These are phyloP conservation scores for Fagopyrum homotropicum DNA, from an alignment of 148 eudicot genomes.

Conservation along the genomic window DNA sequence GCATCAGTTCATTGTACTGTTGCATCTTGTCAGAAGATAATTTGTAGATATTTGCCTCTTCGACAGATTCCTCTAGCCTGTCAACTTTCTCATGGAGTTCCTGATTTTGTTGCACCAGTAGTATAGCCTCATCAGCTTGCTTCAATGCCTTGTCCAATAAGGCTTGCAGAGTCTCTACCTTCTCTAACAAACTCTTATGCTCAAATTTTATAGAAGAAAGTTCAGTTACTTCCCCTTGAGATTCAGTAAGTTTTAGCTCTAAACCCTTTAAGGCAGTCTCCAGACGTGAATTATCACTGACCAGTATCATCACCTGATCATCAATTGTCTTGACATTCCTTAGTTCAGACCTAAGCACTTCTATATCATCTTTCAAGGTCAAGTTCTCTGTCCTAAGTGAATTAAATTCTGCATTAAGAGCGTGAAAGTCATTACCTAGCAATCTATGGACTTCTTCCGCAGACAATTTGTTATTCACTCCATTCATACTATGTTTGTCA, in stretches of 20 bases:
- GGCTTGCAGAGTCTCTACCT: slow-evolving; percentile 57
- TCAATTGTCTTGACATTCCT: slow-evolving; percentile 47
- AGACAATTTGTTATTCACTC: slow-evolving; percentile 14
- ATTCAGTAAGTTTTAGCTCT: slow-evolving; percentile 52
- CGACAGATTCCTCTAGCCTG: slow-evolving; percentile 70
- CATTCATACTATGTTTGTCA: slow-evolving; percentile 18
- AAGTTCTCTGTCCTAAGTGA: slow-evolving; percentile 59
- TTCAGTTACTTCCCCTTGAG: slow-evolving; percentile 54
- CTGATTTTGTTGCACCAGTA: slow-evolving; percentile 73
- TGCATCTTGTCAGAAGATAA: slow-evolving; percentile 70
- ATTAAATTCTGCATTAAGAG: slow-evolving; percentile 53
- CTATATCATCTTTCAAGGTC: slow-evolving; percentile 51
- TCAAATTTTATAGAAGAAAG: slow-evolving; percentile 57
- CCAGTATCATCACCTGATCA: slow-evolving; percentile 50
- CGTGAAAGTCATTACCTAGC: slow-evolving; percentile 20
- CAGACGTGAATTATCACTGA: slow-evolving; percentile 49
- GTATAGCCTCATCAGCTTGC: slow-evolving; percentile 82
- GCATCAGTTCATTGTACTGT: slow-evolving; percentile 66
- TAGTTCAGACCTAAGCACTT: slow-evolving; percentile 50
- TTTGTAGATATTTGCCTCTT: slow-evolving; percentile 52
- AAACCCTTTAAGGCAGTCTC: slow-evolving; percentile 59
- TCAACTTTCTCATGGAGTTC: slow-evolving; percentile 78
- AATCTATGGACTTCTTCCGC: slow-evolving; percentile 22
- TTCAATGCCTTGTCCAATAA: slow-evolving; percentile 69
- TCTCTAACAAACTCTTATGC: slow-evolving; percentile 54